Evolutionary conservation across 2,329 filamentous ascomycete genomes (phyloP), one percentile per base, ranked within the genome.

Genomic region (Aspergillus unguis): DNA sequence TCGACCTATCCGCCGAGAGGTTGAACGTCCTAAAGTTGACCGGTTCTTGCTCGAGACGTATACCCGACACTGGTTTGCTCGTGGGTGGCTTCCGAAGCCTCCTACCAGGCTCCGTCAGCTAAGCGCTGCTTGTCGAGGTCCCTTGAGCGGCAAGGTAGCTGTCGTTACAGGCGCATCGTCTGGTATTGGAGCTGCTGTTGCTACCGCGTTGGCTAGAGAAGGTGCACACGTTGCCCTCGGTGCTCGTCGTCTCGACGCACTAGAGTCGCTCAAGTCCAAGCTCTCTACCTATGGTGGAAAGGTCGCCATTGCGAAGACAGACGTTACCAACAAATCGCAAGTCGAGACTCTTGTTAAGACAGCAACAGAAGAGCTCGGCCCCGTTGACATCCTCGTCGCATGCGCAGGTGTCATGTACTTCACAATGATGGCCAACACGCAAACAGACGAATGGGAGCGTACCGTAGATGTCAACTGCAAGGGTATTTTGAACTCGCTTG

Each of bases 401-500:
- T 90, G 87, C 64, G 89, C 88, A 0, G 88, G 88, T 33, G 88
- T 92, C 66, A 92, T 92, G 88, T 92, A 92, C 75, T 92, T 85
- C 72, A 92, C 88, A 50, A 85, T 92, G 84, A 92, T 92, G 88
- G 83, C 85, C 52, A 92, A 91, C 66, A 80, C 76, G 11, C 80
- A 87, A 58, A 81, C 77, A 0, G 86, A 88, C 4, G 85, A 92
- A 62, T 92, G 88, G 88, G 85, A 91, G 58, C 85, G 82, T 53
- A 92, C 88, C 0, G 87, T 92, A 38, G 88, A 92, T 62, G 87
- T 92, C 60, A 92, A 92, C 75, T 92, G 88, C 83, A 92, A 92
- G 72, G 88, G 88, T 35, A 79, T 92, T 1, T 75, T 92, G 49
- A 80, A 92, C 76, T 85, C 84, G 59, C 77, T 92, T 3, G 81